Evolutionary conservation across 306 rosid species (phyloP).

Genomic region (Trifolium pratense): DNA sequence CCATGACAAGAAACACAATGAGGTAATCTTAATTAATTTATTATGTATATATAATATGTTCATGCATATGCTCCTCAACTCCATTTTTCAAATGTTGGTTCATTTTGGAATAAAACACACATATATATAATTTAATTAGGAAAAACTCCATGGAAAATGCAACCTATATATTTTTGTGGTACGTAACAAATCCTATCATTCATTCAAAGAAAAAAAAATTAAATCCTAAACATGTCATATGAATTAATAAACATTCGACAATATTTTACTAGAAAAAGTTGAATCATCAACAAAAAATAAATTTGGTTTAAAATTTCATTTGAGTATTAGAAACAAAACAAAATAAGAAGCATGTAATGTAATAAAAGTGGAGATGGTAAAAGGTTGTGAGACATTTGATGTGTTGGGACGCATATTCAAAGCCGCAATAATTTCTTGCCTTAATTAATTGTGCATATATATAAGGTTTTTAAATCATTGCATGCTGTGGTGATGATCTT

Average conservation of each 20-base stretch:
- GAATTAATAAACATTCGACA: not conserved
- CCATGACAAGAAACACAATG: slow-evolving; percentile 37
- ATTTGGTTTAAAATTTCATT: not conserved
- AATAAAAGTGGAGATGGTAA: not conserved
- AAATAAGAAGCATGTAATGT: not conserved
- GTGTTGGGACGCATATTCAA: not conserved
- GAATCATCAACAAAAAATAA: not conserved
- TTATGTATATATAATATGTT: not conserved
- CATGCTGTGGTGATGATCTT: slow-evolving; percentile 2
- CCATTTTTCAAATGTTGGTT: slow-evolving; percentile 5
- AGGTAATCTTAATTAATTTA: slow-evolving; percentile 37
- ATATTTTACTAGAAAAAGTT: not conserved
- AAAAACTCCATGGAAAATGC: not conserved
- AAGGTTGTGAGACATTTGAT: not conserved
- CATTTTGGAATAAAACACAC: not conserved
- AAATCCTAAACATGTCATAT: not conserved
- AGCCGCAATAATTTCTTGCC: not conserved
- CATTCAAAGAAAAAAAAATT: not conserved
- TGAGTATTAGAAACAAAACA: not conserved
- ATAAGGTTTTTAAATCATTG: slow-evolving; percentile 1
- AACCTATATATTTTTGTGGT: not conserved
- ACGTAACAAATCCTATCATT: not conserved
- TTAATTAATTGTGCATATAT: not conserved
- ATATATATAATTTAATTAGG: not conserved
- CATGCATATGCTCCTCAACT: slow-evolving; percentile 18